Percentiles rank a stretch among this genome's conserved stretches.
These are phyloP conservation scores for Russula brevipes DNA, from an alignment of 768 basidiomycete species.

Conservation along the genomic window DNA sequence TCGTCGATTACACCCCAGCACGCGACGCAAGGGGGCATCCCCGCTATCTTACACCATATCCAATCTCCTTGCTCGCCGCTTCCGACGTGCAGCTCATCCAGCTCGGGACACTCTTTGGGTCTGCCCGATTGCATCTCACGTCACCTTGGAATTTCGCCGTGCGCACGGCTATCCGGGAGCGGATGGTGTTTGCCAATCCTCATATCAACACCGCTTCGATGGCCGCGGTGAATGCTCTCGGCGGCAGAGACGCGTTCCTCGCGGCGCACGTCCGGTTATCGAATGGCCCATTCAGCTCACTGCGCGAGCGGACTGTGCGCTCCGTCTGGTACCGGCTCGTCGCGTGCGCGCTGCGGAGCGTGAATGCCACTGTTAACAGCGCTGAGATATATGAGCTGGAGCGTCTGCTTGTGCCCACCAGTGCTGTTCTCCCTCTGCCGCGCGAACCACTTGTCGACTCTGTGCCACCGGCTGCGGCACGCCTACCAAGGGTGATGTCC, in stretches of 20 bases:
- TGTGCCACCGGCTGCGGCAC: conserved; percentile 26
- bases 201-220: conserved; percentile 41
- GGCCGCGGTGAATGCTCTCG: conserved; percentile 36
- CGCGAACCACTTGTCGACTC: conserved; percentile 17
- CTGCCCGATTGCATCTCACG: conserved; percentile 56
- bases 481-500: neutral
- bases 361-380: conserved; percentile 3
- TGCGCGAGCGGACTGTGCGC: conserved; percentile 40
- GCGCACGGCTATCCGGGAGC: conserved; percentile 45
- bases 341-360: conserved; percentile 38
- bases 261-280: conserved; percentile 65
- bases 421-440: conserved; percentile 28
- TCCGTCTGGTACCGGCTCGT: conserved; percentile 56
- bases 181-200: conserved; percentile 55
- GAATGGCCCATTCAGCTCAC: conserved; percentile 54
- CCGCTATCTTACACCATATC: conserved; percentile 40
- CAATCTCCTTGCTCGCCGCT: conserved; percentile 40
- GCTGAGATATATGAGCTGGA: conserved; percentile 9
- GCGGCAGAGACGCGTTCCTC: conserved; percentile 42
- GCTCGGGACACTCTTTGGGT: conserved; percentile 73
- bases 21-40: conserved; percentile 27
- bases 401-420: conserved; percentile 5
- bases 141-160: conserved; percentile 37
- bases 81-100: conserved; percentile 51
- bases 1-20: conserved; percentile 36